Evolutionary conservation across 1,284 basidiomycete species (phyloP), one percentile per base, ranked within the genome.

Genomic region (Anthracocystis walkeri): DNA sequence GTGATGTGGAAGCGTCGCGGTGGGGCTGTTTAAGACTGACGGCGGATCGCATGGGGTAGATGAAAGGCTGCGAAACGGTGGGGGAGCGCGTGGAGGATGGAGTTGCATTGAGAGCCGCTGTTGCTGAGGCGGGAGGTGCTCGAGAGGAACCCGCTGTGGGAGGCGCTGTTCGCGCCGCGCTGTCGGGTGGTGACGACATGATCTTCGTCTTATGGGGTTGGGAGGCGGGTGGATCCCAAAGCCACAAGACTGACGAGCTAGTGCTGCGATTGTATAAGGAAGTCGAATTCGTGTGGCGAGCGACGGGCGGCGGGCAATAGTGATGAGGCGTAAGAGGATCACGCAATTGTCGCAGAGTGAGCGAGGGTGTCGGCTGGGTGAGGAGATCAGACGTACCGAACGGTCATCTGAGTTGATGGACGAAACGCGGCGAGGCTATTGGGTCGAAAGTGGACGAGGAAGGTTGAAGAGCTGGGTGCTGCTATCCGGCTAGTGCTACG

Each of bases 41-140:
- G n/a, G 79, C 80, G 7, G 74, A 75, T 10, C 72, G 56, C 60
- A 82, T 82, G 0, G 80, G 80, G 46, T 81, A 82, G 58, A 82
- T 82, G 70, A 82, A 82, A 16, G 78, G 73, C 41, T 78, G 72
- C 16, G 31, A 68, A 35, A 58, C 61, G 40, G 64, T 61, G n/a
- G 73, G 73, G 20, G 73, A 71, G 18, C 64, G 58, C 40, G 46
- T 50, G 2, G 20, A 56, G n/a, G 69, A 63, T 2, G 69, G 69
- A 7, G 65, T 51, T 14, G 61, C 35, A 18, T 57, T 23, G 46
- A 48, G 49, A 7, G 67, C 40, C 1, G 53, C 38, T 11, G 48
- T 50, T 31, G 31, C 35, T 7, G 54, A 41, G 16, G 67, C 48
- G 8, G 53, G 20, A 12, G 42, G 41, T 12, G 23, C 29, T 11